phyloP scores from a whole-genome alignment of 75 land plant species.

The Sequoia sempervirens region DNA sequence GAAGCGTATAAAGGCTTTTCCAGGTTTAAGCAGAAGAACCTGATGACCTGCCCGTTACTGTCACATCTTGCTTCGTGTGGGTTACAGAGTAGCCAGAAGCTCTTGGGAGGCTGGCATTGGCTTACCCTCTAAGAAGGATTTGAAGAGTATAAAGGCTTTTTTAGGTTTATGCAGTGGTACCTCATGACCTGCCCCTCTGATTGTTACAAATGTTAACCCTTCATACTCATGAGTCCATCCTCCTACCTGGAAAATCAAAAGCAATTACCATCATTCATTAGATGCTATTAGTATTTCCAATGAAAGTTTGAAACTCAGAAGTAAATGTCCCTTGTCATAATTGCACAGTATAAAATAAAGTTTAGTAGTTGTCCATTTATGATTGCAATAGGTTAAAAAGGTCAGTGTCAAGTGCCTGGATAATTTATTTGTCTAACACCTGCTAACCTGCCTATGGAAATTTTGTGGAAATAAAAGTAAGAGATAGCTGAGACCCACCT shows the following conservation, averaged over 20 bases:
- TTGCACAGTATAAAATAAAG: background rate
- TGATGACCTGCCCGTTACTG: slow-evolving; percentile 64
- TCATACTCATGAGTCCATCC: slow-evolving; percentile 73
- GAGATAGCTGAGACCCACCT: slow-evolving; percentile 28
- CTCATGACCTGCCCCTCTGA: slow-evolving; percentile 85
- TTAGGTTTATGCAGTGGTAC: slow-evolving; percentile 65
- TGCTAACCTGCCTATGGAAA: background rate
- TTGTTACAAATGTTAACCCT: slow-evolving; percentile 67
- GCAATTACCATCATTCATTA: background rate
- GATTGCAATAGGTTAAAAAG: background rate
- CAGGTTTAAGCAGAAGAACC: slow-evolving; percentile 61
- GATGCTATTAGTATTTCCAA: too few species aligned
- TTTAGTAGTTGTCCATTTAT: background rate
- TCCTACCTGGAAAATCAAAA: slow-evolving; percentile 48
- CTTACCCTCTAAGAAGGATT: slow-evolving; percentile 43
- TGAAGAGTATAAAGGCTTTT: slow-evolving; percentile 56
- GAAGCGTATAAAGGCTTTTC: slow-evolving; percentile 53
- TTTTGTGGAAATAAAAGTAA: background rate
- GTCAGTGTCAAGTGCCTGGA: background rate
- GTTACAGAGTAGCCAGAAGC: background rate
- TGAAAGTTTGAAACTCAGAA: background rate
- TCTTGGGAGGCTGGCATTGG: slow-evolving; percentile 35
- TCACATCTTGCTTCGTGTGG: background rate
- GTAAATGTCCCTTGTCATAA: background rate
- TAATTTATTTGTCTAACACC: background rate